Evolutionary conservation across 305 asterid species (phyloP), one percentile per base, ranked within the genome.

Genomic region (Withania somnifera): DNA sequence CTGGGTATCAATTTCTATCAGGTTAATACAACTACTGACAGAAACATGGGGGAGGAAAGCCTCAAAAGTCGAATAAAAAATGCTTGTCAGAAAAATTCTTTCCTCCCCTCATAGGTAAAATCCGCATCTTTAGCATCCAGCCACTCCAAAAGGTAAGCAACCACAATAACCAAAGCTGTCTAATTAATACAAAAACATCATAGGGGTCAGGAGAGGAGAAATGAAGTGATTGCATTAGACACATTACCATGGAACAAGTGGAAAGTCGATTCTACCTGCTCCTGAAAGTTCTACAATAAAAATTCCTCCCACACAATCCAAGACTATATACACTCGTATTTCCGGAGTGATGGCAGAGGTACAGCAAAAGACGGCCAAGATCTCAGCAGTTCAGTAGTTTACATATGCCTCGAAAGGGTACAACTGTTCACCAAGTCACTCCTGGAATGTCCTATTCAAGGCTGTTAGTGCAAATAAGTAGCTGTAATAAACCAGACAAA

Each of bases 261-360:
- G 24, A 82, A 10, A 82, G 83, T 47, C 81, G 84, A 82, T 84
- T 83, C 81, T 88, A 52, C 84, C 82, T 87, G 82, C 82, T 86
- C 89, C 61, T 83, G 81, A 63, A 87, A 83, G 82, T 85, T 77
- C 92, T 86, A 85, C 88, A 85, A 85, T 83, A 84, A 86, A 89
- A 87, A 85, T 83, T 84, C 88, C 89, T 86, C 86, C 77, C 79
- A 88, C 86, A 82, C 89, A 87, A 89, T 86, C 90, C 91, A 90
- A 19, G 88, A 86, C 88, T 93, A 94, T 89, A 88, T 90, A 92
- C 93, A 94, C 95, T 88, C 91, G 84, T 90, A 86, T 87, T n/a
- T 82, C 73, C 78, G 79, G 81, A 83, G 82, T 54, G 77, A 63
- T 83, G 82, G 26, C 20, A 79, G 54, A 79, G 75, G 66, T 61